Evolutionary conservation across 768 basidiomycete species (phyloP), one percentile per base, ranked within the genome.

Genomic region (Pisolithus tinctorius): DNA sequence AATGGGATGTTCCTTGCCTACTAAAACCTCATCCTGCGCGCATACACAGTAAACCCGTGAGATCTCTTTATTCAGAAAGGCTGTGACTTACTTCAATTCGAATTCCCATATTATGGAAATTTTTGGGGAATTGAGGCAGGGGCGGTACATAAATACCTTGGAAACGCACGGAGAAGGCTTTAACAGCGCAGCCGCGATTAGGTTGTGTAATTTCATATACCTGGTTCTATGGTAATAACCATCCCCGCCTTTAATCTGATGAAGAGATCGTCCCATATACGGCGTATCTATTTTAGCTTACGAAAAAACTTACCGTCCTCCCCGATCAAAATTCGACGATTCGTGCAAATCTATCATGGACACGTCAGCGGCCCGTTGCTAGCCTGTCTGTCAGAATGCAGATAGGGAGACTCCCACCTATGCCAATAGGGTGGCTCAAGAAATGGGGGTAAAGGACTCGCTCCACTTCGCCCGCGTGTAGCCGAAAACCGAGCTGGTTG

Each of bases 221-320:
- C 90, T 53, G 91, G 92, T 62, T 96, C 94, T 52, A 97, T 78
- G 1, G 94, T 96, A 41, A 96, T 81, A 6, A 96, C 90, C 83
- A 93, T 96, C 0, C 93, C 93, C 6, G 77, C 75, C 55, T 83
- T 77, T 50, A 97, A 65, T 25, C 92, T 89, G 54, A 45, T 40
- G 20, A 48, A 39, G 40, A 20, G 14, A 40, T 29, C 46, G 41
- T 48, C 29, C 52, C 45, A 55, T 51, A 10, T 16, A 43, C 42
- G 30, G 27, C 8, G 11, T 34, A 16, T 27, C 30, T 20, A 47
- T 20, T 44, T 37, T 31, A 17, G 54, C 42, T 30, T 5, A 52
- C 11, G 44, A 47, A 40, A 25, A 10, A 43, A 67, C 82, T 60
- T 60, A 83, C 84, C 71, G 66, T 20, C 70, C 75, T 50, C 70